Percentiles rank a stretch among this genome's conserved stretches.
Conservation (phyloP, 495 filamentous ascomycete genomes). For the Bacidia rubella region DNA sequence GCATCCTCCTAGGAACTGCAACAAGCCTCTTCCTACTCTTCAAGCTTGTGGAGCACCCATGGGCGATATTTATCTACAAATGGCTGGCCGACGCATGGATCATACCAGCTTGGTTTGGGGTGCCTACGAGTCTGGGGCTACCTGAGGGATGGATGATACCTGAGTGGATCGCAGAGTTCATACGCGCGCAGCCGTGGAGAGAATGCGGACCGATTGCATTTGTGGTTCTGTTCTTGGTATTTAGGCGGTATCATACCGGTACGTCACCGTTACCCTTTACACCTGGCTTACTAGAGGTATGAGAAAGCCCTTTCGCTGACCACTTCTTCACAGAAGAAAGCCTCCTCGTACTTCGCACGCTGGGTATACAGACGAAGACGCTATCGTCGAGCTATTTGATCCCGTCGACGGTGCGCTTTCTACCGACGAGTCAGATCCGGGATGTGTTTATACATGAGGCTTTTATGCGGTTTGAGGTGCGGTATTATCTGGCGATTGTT, state of each 20-base stretch:
- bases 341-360: constrained; percentile 71
- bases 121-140: too few relatives aligned
- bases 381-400: constrained; percentile 49
- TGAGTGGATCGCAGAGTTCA: constrained; percentile 5
- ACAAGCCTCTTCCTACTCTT: constrained; percentile 31
- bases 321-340: constrained; percentile 51
- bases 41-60: too few relatives aligned
- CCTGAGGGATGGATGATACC: too few relatives aligned
- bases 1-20: constrained; percentile 28
- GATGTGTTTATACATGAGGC: constrained; percentile 94
- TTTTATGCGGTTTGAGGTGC: constrained; percentile 82
- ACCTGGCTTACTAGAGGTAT: neutral
- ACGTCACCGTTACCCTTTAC: constrained; percentile 8
- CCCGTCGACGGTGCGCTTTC: constrained; percentile 66
- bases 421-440: constrained; percentile 79
- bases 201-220: constrained; percentile 23
- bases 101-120: too few relatives aligned
- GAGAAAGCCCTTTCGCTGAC: neutral
- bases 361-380: constrained; percentile 82
- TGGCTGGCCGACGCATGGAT: too few relatives aligned
- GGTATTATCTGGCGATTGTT: constrained; percentile 78
- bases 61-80: too few relatives aligned
- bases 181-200: constrained; percentile 20
- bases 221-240: constrained; percentile 33
- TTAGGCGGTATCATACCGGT: constrained; percentile 38